Percentiles rank a stretch among this genome's conserved stretches.
Conservation (phyloP, 108 stramenopile genomes). For the Aureococcus anophagefferens region DNA sequence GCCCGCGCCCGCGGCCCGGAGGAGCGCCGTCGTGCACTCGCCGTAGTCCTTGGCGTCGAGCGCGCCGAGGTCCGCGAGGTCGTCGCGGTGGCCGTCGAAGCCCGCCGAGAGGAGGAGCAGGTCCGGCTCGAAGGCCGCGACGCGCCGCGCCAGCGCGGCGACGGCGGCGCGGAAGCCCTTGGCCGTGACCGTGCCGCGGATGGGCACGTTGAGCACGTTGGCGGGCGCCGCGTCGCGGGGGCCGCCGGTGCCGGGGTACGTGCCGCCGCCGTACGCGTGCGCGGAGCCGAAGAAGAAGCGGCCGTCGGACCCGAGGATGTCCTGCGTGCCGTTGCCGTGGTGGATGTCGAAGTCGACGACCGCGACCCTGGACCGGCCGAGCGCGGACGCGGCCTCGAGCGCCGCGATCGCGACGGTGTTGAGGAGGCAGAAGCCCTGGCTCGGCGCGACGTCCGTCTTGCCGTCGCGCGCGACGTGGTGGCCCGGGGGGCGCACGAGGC, state of each 20-base stretch:
- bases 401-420: slow-evolving; percentile 10
- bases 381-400: not conserved
- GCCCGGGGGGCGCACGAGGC: slow-evolving; percentile 4
- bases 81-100: not conserved
- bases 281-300: slow-evolving; percentile 56
- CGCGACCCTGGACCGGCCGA: slow-evolving; percentile 40
- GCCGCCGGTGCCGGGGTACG: slow-evolving; percentile 17
- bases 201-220: not conserved
- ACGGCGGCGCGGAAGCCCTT: not conserved
- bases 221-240: not conserved
- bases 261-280: slow-evolving; percentile 53
- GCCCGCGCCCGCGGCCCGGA: not conserved
- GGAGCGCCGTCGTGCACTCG: not conserved
- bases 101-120: not conserved
- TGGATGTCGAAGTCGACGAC: slow-evolving; percentile 89
- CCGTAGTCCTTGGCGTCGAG: not conserved
- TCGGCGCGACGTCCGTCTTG: not conserved
- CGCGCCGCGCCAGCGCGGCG: not conserved
- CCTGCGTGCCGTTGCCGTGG: slow-evolving; percentile 87
- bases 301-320: slow-evolving; percentile 64
- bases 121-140: not conserved
- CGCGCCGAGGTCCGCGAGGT: not conserved
- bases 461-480: slow-evolving; percentile 15
- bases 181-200: not conserved
- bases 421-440: slow-evolving; percentile 12